A percentile compares a stretch with the other conserved stretches of the same genome.
phyloP scores from a whole-genome alignment of 805 yeast species.

The Zygosaccharomyces bisporus region DNA sequence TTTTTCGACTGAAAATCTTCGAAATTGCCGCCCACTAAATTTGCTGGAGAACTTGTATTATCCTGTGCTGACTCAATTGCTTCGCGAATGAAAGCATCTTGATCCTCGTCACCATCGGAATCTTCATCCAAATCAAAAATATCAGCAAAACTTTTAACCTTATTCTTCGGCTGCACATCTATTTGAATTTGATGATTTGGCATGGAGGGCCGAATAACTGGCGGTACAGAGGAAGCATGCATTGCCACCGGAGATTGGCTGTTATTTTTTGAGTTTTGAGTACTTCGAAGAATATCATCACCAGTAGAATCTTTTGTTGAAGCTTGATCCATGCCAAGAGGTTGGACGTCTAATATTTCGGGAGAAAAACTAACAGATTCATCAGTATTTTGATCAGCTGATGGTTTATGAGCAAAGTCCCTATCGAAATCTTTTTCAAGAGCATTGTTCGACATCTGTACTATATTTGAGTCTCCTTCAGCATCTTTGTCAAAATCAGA shows the following conservation, averaged over 20 bases:
- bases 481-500: not conserved
- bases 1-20: not conserved
- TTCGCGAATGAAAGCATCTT: not conserved
- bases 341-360: too few relatives aligned
- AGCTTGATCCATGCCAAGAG: too few relatives aligned
- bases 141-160: slow-evolving; percentile 18
- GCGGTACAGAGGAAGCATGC: not conserved
- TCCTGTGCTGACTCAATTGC: not conserved
- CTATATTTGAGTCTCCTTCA: not conserved
- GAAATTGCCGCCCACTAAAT: not conserved
- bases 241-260: too few relatives aligned
- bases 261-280: too few relatives aligned
- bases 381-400: too few relatives aligned
- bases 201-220: not conserved
- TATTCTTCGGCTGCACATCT: not conserved
- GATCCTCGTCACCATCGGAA: slow-evolving; percentile 9
- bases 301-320: too few relatives aligned
- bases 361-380: too few relatives aligned
- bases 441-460: too few relatives aligned
- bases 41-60: not conserved
- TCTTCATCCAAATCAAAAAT: slow-evolving; percentile 19
- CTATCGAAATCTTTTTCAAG: too few relatives aligned
- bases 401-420: too few relatives aligned
- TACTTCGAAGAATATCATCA: too few relatives aligned
- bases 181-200: not conserved